phyloP scores from a whole-genome alignment of 331 rosid genomes.

The Pyracantha coccinea region DNA sequence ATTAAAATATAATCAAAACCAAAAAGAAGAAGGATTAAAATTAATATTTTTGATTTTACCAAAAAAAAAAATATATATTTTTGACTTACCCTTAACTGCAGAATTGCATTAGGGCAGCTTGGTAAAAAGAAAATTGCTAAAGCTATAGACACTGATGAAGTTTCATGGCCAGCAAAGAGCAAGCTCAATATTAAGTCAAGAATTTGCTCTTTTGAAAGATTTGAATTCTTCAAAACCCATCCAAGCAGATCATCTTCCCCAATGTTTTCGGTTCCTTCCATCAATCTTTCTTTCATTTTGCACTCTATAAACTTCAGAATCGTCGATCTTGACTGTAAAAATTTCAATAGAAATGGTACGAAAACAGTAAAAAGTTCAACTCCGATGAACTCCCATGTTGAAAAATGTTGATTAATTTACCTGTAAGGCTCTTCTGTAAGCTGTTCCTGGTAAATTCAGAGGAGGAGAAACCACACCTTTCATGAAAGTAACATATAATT shows the following conservation, averaged over 20 bases:
- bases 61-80: too few relatives aligned
- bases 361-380: not conserved
- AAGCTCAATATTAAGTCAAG: slow-evolving; percentile 84
- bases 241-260: slow-evolving; percentile 81
- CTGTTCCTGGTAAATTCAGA: slow-evolving; percentile 85
- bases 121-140: slow-evolving; percentile 74
- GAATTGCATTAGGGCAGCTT: slow-evolving; percentile 57
- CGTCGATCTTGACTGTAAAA: slow-evolving; percentile 63
- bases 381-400: not conserved
- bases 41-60: slow-evolving; percentile 3
- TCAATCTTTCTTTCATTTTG: slow-evolving; percentile 57
- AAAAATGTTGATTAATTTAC: slow-evolving; percentile 20
- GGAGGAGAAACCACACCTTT: slow-evolving; percentile 93
- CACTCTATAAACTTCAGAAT: slow-evolving; percentile 75
- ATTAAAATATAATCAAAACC: not conserved
- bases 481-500: slow-evolving; percentile 85
- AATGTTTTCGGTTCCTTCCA: slow-evolving; percentile 25
- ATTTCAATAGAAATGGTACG: not conserved
- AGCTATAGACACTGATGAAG: slow-evolving; percentile 89
- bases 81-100: slow-evolving; percentile 54
- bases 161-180: slow-evolving; percentile 98
- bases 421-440: slow-evolving; percentile 83
- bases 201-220: slow-evolving; percentile 85
- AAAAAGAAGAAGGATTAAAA: not conserved
- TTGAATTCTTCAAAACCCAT: slow-evolving; percentile 87